A percentile compares a stretch with the other conserved stretches of the same genome.
These are phyloP conservation scores for Dactylellina leptospora DNA, from an alignment of 2,329 filamentous ascomycete genomes.

Conservation along the genomic window DNA sequence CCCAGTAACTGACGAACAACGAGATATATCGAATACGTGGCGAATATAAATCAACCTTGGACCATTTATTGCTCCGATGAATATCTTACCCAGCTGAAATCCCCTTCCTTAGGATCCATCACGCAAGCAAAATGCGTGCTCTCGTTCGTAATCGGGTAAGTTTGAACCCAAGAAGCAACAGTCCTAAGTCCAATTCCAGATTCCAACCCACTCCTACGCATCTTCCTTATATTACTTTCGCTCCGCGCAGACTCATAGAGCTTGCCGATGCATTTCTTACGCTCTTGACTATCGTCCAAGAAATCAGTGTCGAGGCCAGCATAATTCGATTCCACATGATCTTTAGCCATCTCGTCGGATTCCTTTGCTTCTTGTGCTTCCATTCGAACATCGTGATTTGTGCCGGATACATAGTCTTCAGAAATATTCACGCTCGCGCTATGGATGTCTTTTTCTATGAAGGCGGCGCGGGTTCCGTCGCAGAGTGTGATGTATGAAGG, in stretches of 20 bases:
- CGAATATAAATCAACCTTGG: no score
- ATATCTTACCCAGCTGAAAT: slow-evolving; percentile 62
- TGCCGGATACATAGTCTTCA: slow-evolving; percentile 66
- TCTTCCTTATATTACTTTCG: neutral
- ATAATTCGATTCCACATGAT: neutral
- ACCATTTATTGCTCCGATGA: no score
- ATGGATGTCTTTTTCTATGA: slow-evolving; percentile 68
- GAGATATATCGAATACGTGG: no score
- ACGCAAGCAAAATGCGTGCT: slow-evolving; percentile 68
- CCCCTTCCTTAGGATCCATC: slow-evolving; percentile 66
- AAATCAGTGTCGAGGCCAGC: slow-evolving; percentile 21
- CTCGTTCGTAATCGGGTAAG: slow-evolving; percentile 68
- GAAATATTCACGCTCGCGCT: slow-evolving; percentile 63
- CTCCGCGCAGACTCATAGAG: slow-evolving; percentile 49
- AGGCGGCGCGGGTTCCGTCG: slow-evolving; percentile 63
- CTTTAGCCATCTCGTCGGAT: slow-evolving; percentile 14
- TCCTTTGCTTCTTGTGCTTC: slow-evolving; percentile 47
- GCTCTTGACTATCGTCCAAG: slow-evolving; percentile 54
- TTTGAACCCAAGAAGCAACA: slow-evolving; percentile 64
- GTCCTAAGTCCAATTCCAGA: slow-evolving; percentile 58
- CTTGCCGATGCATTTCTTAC: slow-evolving; percentile 53
- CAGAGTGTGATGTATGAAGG: slow-evolving; percentile 69
- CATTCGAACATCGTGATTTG: slow-evolving; percentile 66
- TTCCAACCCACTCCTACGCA: slow-evolving; percentile 52
- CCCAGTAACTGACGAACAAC: no score